Conservation (phyloP, 108 stramenopile genomes). For the Cyclotella kingstonii region DNA sequence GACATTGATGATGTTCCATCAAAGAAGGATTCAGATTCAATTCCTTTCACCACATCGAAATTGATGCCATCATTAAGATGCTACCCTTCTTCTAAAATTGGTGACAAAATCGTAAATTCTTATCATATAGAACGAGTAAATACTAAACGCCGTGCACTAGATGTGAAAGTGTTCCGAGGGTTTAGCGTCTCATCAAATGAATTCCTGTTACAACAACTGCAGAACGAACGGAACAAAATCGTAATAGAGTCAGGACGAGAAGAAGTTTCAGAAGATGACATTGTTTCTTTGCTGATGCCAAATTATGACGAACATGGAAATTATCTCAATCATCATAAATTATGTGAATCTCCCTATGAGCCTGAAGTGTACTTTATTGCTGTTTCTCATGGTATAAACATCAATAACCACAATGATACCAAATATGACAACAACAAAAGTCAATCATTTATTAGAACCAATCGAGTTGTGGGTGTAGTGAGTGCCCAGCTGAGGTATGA, state of each 20-base stretch:
- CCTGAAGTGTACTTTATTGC: conserved; percentile 40
- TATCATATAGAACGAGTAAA: conserved; percentile 12
- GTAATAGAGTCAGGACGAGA: not conserved
- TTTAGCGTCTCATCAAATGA: conserved; percentile 20
- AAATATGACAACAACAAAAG: not conserved
- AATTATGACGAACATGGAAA: conserved; percentile 27
- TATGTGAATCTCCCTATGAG: not conserved
- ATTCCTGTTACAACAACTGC: conserved; percentile 8
- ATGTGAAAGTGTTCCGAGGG: conserved; percentile 39
- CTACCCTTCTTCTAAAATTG: not conserved
- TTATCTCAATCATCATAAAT: conserved; percentile 11
- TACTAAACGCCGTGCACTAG: conserved; percentile 18
- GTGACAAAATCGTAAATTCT: not conserved
- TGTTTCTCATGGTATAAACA: conserved; percentile 5
- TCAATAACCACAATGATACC: not conserved
- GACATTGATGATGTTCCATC: no score
- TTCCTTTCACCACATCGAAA: not conserved
- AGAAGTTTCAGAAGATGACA: conserved; percentile 8
- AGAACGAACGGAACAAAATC: not conserved
- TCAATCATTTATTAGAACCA: not conserved
- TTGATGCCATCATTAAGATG: not conserved
- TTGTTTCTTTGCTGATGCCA: conserved; percentile 21
- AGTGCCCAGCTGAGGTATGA: conserved; percentile 21
- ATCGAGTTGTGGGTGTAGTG: conserved; percentile 24
- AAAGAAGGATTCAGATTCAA: no score